Percentiles rank a stretch among this genome's conserved stretches.
Conservation (phyloP, 208 protist species). For the Trypanosoma scelopori region DNA sequence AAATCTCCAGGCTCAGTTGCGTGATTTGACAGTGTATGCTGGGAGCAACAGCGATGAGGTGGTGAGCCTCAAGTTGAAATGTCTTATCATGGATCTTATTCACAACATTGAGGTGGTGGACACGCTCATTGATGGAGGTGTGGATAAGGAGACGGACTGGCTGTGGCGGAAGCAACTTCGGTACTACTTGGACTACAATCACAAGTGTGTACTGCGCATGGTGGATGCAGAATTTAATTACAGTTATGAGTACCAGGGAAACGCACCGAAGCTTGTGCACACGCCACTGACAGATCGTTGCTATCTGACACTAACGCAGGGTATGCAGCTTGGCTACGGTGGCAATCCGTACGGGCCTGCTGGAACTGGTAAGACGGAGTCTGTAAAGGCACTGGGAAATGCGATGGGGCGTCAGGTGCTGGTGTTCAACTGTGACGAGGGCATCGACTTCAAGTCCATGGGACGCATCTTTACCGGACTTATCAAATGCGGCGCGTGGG, state of each 20-base stretch:
- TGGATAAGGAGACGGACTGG: slow-evolving; percentile 91
- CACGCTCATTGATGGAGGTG: slow-evolving; percentile 72
- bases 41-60: slow-evolving; percentile 85
- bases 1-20: slow-evolving; percentile 76
- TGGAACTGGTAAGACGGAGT: slow-evolving; percentile 99
- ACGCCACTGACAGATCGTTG: slow-evolving; percentile 98
- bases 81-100: slow-evolving; percentile 97
- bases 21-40: slow-evolving; percentile 79
- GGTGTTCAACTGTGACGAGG: slow-evolving; percentile 99
- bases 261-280: slow-evolving; percentile 97
- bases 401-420: slow-evolving; percentile 97
- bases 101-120: slow-evolving; percentile 97
- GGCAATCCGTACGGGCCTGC: slow-evolving; percentile 99
- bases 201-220: slow-evolving; percentile 90
- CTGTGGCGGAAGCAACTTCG: slow-evolving; percentile 97
- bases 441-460: slow-evolving; percentile 99
- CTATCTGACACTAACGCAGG: slow-evolving; percentile 98
- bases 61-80: slow-evolving; percentile 95
- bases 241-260: slow-evolving; percentile 99
- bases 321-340: slow-evolving; percentile 97
- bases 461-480: slow-evolving; percentile 98
- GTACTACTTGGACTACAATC: slow-evolving; percentile 87
- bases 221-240: slow-evolving; percentile 95
- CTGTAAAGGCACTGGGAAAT: slow-evolving; percentile 97
- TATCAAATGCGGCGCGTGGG: slow-evolving; percentile 99